Evolutionary conservation across 2,329 filamentous ascomycete species (phyloP).

Genomic region (Arthroderma sp.): DNA sequence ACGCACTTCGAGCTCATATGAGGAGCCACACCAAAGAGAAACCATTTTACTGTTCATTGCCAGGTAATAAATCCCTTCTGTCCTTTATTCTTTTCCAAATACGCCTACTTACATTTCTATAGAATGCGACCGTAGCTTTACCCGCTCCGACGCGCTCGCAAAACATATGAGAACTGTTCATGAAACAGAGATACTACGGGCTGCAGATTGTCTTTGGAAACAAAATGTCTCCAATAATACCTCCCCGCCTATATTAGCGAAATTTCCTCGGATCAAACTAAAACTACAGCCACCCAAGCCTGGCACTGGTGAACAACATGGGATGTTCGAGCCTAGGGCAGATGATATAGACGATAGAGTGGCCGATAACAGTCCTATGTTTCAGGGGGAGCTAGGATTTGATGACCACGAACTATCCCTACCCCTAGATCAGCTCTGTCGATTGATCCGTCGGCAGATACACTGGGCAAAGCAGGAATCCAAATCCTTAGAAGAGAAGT

Average conservation of each 20-base stretch:
- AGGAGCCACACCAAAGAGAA: conserved; percentile 95
- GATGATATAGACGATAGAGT: conserved; percentile 22
- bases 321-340: conserved; percentile 16
- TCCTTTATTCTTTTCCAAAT: neutral
- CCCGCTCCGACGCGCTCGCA: conserved; percentile 82
- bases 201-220: conserved; percentile 37
- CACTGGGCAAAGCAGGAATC: conserved; percentile 35
- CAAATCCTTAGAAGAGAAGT: conserved; percentile 25
- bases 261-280: conserved; percentile 29
- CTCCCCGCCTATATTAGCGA: conserved; percentile 17
- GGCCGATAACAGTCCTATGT: conserved; percentile 21
- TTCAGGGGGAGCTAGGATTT: conserved; percentile 28
- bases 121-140: conserved; percentile 98
- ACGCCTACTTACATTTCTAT: neutral
- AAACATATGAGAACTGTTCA: conserved; percentile 99
- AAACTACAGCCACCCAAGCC: conserved; percentile 26
- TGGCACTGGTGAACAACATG: conserved; percentile 13
- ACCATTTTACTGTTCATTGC: conserved; percentile 90
- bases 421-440: conserved; percentile 29
- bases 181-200: conserved; percentile 85
- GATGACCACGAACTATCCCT: conserved; percentile 32
- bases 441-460: conserved; percentile 34
- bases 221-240: conserved; percentile 22
- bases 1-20: conserved; percentile 95
- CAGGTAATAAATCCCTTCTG: conserved; percentile 44